Conservation (phyloP, 2,329 filamentous ascomycete genomes). For the Lasiodiplodia gonubiensis region DNA sequence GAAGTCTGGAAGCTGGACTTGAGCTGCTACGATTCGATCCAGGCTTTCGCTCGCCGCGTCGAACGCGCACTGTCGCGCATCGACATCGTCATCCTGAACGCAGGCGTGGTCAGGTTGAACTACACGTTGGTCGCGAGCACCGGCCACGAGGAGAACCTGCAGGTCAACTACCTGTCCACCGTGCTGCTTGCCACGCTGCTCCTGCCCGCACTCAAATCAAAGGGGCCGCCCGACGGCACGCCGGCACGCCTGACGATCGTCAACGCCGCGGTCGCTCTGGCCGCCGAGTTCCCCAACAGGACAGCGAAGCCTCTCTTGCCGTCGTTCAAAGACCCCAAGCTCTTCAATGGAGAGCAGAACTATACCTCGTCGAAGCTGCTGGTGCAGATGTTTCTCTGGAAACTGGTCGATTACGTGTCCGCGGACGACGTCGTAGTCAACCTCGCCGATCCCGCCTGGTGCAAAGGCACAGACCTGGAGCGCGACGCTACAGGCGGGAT, state of each 20-base stretch:
- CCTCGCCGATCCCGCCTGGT: neutral
- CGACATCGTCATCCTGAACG: slow-evolving; percentile 45
- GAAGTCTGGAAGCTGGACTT: neutral
- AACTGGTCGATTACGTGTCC: neutral
- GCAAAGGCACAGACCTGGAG: neutral
- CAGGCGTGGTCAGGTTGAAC: slow-evolving; percentile 35
- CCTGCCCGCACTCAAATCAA: neutral
- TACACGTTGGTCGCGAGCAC: slow-evolving; percentile 34
- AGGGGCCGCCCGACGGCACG: neutral
- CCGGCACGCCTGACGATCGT: neutral
- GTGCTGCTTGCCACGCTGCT: neutral
- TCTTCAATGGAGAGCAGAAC: neutral
- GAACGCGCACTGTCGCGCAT: slow-evolving; percentile 29
- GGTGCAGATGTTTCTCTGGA: neutral
- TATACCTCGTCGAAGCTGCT: neutral
- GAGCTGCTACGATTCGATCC: neutral
- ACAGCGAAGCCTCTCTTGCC: neutral
- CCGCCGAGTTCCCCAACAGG: neutral
- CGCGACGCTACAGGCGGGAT: neutral
- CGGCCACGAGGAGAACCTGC: neutral
- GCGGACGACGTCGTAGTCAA: neutral
- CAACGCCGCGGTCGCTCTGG: neutral
- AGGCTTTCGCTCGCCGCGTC: slow-evolving; percentile 5
- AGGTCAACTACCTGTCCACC: neutral
- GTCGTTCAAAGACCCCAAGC: neutral